Evolutionary conservation across 768 basidiomycete genomes (phyloP), one percentile per base, ranked within the genome.

Genomic region (Nidula microcarpa): DNA sequence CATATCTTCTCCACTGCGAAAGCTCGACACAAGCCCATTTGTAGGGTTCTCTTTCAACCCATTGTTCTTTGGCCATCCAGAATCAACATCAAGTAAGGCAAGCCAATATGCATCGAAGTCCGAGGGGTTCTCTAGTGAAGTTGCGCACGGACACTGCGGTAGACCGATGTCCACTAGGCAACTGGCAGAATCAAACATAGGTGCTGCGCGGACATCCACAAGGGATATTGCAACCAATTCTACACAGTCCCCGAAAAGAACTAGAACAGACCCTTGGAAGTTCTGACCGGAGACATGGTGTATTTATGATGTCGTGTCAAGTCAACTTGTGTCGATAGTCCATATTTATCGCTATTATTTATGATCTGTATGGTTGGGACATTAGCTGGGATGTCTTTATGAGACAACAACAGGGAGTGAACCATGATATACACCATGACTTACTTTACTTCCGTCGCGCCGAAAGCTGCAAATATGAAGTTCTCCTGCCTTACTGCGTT

Each of bases 31-130:
- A 9, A 60, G 60, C 4, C 58, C 63, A 5, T 69, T 68, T 46
- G 68, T 57, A 35, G 70, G 71, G 0, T 73, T 73, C 53, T 73
- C 71, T 2, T 73, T 73, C 51, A 73, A 73, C 41, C 70, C 71
- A 11, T 53, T 69, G 9, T 73, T 71, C 57, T 73, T 67, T 49
- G 68, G 68, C 36, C 59, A 55, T 30, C 47, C 62, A 7, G 59
- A 53, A 18, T 54, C 49, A 11, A 52, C 55, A 50, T 43, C 53
- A 39, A 53, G 16, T 32, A 17, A 9, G n/a, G 30, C 36, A n/a
- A 9, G 11, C 33, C 36, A 50, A 32, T 33, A 39, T 41, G 49
- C n/a, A 14, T 23, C 47, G 33, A 8, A 49, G 3, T 23, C 33
- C 17, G 13, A 23, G 8, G 47, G 11, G 47, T 14, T 2, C 7